Percentiles rank a stretch among this genome's conserved stretches.
Evolutionary conservation across 2,329 filamentous ascomycete genomes (phyloP).

Genomic region (Verticillium klebahnii): DNA sequence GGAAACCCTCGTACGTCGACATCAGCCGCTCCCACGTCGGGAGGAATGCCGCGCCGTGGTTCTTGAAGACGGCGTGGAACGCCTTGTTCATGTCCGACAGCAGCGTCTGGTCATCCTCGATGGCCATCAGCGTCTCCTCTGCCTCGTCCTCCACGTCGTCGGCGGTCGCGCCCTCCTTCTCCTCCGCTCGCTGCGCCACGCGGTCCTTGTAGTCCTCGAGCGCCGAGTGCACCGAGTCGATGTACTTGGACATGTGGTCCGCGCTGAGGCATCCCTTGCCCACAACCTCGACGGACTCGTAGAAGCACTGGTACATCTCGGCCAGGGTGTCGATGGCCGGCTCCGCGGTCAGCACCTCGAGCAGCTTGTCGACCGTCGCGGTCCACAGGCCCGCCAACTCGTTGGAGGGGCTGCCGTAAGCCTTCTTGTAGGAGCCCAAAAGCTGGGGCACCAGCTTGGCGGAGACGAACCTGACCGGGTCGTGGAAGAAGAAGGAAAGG

Average conservation of each 20-base stretch:
- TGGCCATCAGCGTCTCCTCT: conserved; percentile 81
- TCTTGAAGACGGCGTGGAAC: conserved; percentile 98
- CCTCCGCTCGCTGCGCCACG: conserved; percentile 77
- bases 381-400: conserved; percentile 81
- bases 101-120: conserved; percentile 95
- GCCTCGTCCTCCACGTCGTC: conserved; percentile 89
- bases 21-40: conserved; percentile 84
- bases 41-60: conserved; percentile 81
- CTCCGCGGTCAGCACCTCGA: conserved; percentile 90
- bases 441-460: conserved; percentile 93
- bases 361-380: conserved; percentile 79
- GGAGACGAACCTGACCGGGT: conserved; percentile 90
- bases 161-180: conserved; percentile 65
- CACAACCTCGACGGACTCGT: conserved; percentile 93
- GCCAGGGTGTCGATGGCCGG: conserved; percentile 93
- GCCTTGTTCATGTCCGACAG: conserved; percentile 99
- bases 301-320: conserved; percentile 99
- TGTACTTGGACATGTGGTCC: conserved; percentile 81
- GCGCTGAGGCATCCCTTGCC: conserved; percentile 76
- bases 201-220: conserved; percentile 91
- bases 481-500: conserved; percentile 98
- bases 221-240: conserved; percentile 77
- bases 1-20: conserved; percentile 79
- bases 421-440: conserved; percentile 89
- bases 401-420: conserved; percentile 74